phyloP scores from a whole-genome alignment of 2,329 filamentous ascomycete genomes.

The Tolypocladium amazonense region DNA sequence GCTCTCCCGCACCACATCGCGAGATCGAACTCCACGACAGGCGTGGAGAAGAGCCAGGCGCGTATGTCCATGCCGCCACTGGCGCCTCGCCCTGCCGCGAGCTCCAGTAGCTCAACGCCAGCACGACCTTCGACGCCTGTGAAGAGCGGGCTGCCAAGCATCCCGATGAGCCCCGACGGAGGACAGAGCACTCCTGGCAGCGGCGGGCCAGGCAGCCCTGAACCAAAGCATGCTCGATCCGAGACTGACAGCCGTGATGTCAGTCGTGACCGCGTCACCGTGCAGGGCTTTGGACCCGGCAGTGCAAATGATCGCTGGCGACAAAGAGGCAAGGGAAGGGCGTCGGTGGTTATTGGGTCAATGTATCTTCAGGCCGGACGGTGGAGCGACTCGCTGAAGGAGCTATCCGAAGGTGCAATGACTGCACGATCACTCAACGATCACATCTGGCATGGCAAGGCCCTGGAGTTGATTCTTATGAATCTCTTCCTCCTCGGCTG shows the following conservation, averaged over 20 bases:
- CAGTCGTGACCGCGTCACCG: constrained; percentile 47
- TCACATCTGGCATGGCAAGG: constrained; percentile 96
- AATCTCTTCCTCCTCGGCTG: constrained; percentile 77
- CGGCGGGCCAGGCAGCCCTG: constrained; percentile 28
- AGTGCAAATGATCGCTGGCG: constrained; percentile 68
- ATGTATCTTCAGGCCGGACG: constrained; percentile 82
- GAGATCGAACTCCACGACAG: constrained; percentile 44
- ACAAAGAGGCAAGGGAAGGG: constrained; percentile 69
- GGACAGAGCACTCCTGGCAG: constrained; percentile 24
- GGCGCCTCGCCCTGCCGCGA: constrained; percentile 32
- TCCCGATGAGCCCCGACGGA: constrained; percentile 38
- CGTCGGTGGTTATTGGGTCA: constrained; percentile 70
- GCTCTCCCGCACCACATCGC: constrained; percentile 26
- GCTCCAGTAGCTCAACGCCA: constrained; percentile 34
- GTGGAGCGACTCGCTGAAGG: constrained; percentile 79
- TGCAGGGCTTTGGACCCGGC: constrained; percentile 60
- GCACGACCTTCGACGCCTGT: constrained; percentile 40
- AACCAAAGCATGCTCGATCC: constrained; percentile 24
- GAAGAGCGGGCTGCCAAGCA: constrained; percentile 36
- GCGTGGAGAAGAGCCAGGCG: constrained; percentile 48
- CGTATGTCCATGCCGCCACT: constrained; percentile 79
- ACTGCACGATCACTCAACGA: constrained; percentile 74
- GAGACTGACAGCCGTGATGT: constrained; percentile 36
- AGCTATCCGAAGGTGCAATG: constrained; percentile 69
- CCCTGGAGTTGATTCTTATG: constrained; percentile 75